phyloP scores from a whole-genome alignment of 1,284 basidiomycete species.

The Rhodotorula sp. region DNA sequence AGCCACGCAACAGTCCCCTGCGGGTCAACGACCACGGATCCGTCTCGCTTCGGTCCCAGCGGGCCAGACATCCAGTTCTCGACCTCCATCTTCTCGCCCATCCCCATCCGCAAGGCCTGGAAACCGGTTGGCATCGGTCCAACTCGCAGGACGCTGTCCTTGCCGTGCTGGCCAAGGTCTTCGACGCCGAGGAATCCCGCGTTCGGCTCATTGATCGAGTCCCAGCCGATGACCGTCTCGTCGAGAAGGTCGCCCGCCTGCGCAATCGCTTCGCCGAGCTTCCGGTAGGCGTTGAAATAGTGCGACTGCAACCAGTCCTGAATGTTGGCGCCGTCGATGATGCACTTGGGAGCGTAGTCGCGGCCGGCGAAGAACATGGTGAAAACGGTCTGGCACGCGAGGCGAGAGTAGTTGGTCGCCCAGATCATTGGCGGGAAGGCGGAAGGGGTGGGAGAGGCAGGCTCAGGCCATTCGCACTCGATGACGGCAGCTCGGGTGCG shows the following conservation, averaged over 20 bases:
- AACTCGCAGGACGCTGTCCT: conserved; percentile 55
- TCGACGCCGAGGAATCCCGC: conserved; percentile 79
- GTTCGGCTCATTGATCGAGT: conserved; percentile 90
- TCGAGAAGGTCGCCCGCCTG: conserved; percentile 75
- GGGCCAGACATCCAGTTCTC: conserved; percentile 78
- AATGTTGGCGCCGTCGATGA: conserved; percentile 88
- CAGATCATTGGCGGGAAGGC: conserved; percentile 89
- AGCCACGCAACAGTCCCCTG: conserved; percentile 51
- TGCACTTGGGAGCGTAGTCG: conserved; percentile 83
- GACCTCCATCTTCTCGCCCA: conserved; percentile 80
- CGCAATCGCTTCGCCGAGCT: conserved; percentile 69
- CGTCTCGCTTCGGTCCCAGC: conserved; percentile 73
- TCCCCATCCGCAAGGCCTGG: conserved; percentile 79
- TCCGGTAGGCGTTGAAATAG: conserved; percentile 72
- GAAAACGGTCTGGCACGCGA: conserved; percentile 84
- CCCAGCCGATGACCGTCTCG: conserved; percentile 91
- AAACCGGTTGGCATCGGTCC: conserved; percentile 83
- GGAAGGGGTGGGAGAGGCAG: conserved; percentile 64
- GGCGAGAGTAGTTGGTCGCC: conserved; percentile 91
- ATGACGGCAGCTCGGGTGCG: conserved; percentile 81
- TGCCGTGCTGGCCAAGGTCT: conserved; percentile 53
- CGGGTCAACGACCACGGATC: conserved; percentile 77
- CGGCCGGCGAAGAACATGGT: conserved; percentile 92
- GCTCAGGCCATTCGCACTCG: conserved; percentile 79
- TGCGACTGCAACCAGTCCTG: conserved; percentile 90